A percentile compares a stretch with the other conserved stretches of the same genome.
phyloP scores from a whole-genome alignment of 495 filamentous ascomycete genomes.

The Aspergillus ostianus region DNA sequence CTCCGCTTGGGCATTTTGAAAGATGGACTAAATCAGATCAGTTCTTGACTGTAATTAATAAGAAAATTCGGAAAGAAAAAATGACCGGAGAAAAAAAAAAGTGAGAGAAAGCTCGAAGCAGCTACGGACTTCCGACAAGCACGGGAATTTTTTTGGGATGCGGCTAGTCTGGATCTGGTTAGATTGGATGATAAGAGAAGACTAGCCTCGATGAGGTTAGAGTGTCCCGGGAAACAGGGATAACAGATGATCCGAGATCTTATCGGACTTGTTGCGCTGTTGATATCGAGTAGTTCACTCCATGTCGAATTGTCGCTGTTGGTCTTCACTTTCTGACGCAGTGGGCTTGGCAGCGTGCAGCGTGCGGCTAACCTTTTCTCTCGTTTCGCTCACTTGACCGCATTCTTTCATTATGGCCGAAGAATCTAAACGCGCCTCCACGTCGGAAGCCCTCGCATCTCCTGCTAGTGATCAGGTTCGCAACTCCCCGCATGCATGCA shows the following conservation, averaged over 20 bases:
- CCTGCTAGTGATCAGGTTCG: slow-evolving; percentile 3
- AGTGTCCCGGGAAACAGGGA: slow-evolving; percentile 5
- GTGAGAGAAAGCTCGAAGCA: slow-evolving; percentile 8
- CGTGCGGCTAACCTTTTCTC: not conserved
- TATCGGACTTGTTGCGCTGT: not conserved
- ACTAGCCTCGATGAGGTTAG: slow-evolving; percentile 19
- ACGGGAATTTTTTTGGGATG: slow-evolving; percentile 46
- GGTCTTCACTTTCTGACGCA: not conserved
- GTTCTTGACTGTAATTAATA: not conserved
- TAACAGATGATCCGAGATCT: slow-evolving; percentile 27
- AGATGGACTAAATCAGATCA: not conserved
- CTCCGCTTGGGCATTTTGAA: slow-evolving; percentile 59
- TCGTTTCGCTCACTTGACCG: too few relatives aligned
- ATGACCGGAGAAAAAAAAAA: slow-evolving; percentile 9
- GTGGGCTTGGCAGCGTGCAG: too few relatives aligned
- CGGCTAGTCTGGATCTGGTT: slow-evolving; percentile 27
- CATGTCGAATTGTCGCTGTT: too few relatives aligned
- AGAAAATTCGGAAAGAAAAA: slow-evolving; percentile 10
- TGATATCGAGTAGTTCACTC: too few relatives aligned
- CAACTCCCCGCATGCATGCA: not conserved
- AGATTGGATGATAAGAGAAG: slow-evolving; percentile 25
- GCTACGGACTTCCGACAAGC: slow-evolving; percentile 9
- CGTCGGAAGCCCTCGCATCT: slow-evolving; percentile 2
- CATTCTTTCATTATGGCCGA: not conserved
- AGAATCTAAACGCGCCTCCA: slow-evolving; percentile 4